phyloP scores from a whole-genome alignment of 2,329 filamentous ascomycete genomes.

The Alternaria incomplexa region DNA sequence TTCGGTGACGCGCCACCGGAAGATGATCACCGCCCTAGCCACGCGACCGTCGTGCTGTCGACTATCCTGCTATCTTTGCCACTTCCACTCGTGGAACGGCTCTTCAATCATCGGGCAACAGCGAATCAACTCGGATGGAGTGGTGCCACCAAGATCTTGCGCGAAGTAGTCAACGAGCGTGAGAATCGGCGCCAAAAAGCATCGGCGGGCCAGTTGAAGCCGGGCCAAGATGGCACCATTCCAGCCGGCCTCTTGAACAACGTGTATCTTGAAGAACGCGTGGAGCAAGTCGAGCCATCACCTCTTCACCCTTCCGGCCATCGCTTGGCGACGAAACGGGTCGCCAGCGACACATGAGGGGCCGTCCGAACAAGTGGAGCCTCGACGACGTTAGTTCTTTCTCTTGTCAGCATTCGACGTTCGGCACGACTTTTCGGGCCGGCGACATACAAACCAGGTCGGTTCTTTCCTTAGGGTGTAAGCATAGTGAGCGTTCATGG shows the following conservation, averaged over 20 bases:
- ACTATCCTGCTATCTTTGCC: slow-evolving; percentile 73
- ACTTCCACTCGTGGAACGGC: slow-evolving; percentile 67
- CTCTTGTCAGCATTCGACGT: slow-evolving; percentile 11
- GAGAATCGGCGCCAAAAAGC: slow-evolving; percentile 48
- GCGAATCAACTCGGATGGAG: slow-evolving; percentile 53
- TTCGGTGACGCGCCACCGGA: slow-evolving; percentile 70
- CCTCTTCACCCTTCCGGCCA: slow-evolving; percentile 47
- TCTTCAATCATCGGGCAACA: slow-evolving; percentile 67
- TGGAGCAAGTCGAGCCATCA: slow-evolving; percentile 48
- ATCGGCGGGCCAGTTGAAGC: slow-evolving; percentile 33
- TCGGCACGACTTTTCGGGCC: slow-evolving; percentile 7
- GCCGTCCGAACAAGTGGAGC: neutral
- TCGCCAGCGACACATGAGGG: slow-evolving; percentile 11
- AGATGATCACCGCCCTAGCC: slow-evolving; percentile 48
- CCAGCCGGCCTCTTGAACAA: slow-evolving; percentile 34
- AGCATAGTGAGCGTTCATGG: slow-evolving; percentile 47
- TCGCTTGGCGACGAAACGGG: slow-evolving; percentile 31
- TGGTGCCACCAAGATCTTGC: slow-evolving; percentile 50
- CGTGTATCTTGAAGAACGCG: slow-evolving; percentile 36
- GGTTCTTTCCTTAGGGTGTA: slow-evolving; percentile 31
- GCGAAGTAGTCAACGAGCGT: slow-evolving; percentile 52
- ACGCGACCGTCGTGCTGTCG: slow-evolving; percentile 62
- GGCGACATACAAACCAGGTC: slow-evolving; percentile 18
- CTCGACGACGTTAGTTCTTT: neutral
- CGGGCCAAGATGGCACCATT: slow-evolving; percentile 19